Evolutionary conservation across 2,329 filamentous ascomycete species (phyloP).

Genomic region (Drechslerella dactyloides): DNA sequence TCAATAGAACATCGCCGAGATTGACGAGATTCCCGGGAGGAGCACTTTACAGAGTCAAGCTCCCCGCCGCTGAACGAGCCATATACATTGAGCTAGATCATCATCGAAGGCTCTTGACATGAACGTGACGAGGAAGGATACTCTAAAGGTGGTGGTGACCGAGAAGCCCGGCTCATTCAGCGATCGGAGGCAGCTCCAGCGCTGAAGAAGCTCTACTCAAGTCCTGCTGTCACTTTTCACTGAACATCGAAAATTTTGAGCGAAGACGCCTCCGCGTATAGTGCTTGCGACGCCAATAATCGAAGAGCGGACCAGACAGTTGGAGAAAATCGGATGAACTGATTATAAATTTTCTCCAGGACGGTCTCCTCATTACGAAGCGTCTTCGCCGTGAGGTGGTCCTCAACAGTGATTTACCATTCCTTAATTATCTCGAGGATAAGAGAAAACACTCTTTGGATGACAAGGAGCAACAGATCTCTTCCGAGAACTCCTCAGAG

Average conservation of each 20-base stretch:
- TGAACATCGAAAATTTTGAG: slow-evolving; percentile 18
- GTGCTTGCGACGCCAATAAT: slow-evolving; percentile 57
- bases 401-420: slow-evolving; percentile 21
- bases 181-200: slow-evolving; percentile 60
- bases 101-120: slow-evolving; percentile 63
- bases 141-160: slow-evolving; percentile 57
- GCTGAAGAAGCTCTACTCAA: slow-evolving; percentile 66
- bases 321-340: slow-evolving; percentile 54
- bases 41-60: slow-evolving; percentile 60
- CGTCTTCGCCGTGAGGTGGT: slow-evolving; percentile 5
- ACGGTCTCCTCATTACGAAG: slow-evolving; percentile 34
- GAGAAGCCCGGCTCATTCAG: slow-evolving; percentile 60
- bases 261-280: slow-evolving; percentile 43
- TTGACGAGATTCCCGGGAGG: slow-evolving; percentile 60
- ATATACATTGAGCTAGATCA: slow-evolving; percentile 66
- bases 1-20: slow-evolving; percentile 59
- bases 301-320: slow-evolving; percentile 54
- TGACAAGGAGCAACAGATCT: slow-evolving; percentile 24
- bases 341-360: slow-evolving; percentile 24
- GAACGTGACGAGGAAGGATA: slow-evolving; percentile 57
- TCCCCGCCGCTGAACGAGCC: slow-evolving; percentile 62
- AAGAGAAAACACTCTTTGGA: slow-evolving; percentile 29
- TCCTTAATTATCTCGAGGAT: slow-evolving; percentile 49
- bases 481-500: slow-evolving; percentile 30
- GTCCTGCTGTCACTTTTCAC: slow-evolving; percentile 58